These are phyloP conservation scores for Xylariaceae sp. DNA, from an alignment of 2,329 filamentous ascomycete species.

Conservation along the genomic window DNA sequence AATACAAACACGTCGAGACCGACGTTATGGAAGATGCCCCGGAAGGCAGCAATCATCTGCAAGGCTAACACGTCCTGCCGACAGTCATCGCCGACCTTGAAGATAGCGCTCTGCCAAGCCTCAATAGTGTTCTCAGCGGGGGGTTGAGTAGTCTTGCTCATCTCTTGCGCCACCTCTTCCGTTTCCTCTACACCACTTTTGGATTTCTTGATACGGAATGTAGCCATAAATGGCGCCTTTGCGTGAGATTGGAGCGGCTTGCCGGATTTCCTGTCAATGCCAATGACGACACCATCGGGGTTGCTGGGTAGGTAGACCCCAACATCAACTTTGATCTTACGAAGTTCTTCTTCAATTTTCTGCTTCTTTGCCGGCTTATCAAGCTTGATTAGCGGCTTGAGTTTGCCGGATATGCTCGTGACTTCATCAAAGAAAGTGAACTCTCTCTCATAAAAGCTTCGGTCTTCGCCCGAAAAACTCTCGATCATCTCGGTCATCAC, in stretches of 20 bases:
- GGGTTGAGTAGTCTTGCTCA: slow-evolving; percentile 41
- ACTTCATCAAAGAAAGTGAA: slow-evolving; percentile 99
- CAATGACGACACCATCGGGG: slow-evolving; percentile 94
- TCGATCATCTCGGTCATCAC: slow-evolving; percentile 84
- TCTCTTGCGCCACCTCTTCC: slow-evolving; percentile 55
- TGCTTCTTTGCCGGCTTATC: slow-evolving; percentile 97
- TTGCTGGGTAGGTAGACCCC: slow-evolving; percentile 97
- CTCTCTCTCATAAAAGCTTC: slow-evolving; percentile 87
- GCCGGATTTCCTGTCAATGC: slow-evolving; percentile 96
- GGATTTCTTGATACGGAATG: slow-evolving; percentile 91
- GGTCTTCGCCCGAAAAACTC: slow-evolving; percentile 79
- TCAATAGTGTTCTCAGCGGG: slow-evolving; percentile 68
- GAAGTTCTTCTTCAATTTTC: slow-evolving; percentile 97
- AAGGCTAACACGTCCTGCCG: slow-evolving; percentile 94
- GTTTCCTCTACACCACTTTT: slow-evolving; percentile 56
- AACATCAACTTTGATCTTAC: slow-evolving; percentile 95
- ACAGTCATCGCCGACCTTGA: slow-evolving; percentile 99
- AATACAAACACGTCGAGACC: slow-evolving; percentile 97
- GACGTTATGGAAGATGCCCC: slow-evolving; percentile 93
- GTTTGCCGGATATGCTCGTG: slow-evolving; percentile 90
- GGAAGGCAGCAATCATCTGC: slow-evolving; percentile 97
- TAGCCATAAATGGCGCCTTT: slow-evolving; percentile 98
- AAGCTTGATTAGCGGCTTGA: slow-evolving; percentile 89
- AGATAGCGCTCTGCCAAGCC: slow-evolving; percentile 99
- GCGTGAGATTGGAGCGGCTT: slow-evolving; percentile 97